Percentiles rank a stretch among this genome's conserved stretches.
These are phyloP conservation scores for Diutina scorzettiae DNA, from an alignment of 1,139 yeast species.

Conservation along the genomic window DNA sequence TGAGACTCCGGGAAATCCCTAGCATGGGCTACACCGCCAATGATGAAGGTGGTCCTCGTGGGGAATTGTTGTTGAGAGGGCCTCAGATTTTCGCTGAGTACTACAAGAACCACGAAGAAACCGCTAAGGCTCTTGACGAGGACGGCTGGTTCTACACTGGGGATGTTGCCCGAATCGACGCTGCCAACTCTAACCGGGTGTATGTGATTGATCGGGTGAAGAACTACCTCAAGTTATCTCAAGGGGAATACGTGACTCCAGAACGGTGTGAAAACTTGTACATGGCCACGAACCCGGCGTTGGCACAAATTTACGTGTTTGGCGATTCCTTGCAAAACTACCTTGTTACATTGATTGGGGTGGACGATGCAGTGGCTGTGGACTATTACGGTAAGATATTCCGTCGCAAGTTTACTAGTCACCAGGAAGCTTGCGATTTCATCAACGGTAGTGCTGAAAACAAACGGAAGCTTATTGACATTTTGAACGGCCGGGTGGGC, in stretches of 20 bases:
- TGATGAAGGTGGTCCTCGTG: conserved; percentile 11
- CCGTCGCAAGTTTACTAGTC: background rate
- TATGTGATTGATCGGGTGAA: conserved; percentile 63
- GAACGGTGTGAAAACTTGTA: conserved; percentile 64
- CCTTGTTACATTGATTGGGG: conserved; percentile 39
- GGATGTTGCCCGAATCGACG: conserved; percentile 50
- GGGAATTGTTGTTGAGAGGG: conserved; percentile 55
- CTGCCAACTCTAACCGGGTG: conserved; percentile 29
- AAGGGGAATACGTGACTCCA: conserved; percentile 75
- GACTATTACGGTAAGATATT: background rate
- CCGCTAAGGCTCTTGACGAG: conserved; percentile 38
- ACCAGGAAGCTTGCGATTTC: background rate
- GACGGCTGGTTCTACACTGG: conserved; percentile 77
- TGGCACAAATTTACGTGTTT: conserved; percentile 16
- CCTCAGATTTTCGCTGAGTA: conserved; percentile 53
- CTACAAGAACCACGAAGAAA: conserved; percentile 44
- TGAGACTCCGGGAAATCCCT: conserved; percentile 19
- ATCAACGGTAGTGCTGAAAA: conserved; percentile 11
- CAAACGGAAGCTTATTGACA: conserved; percentile 15
- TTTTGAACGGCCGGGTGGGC: conserved; percentile 18
- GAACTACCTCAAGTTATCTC: conserved; percentile 70
- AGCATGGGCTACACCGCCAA: conserved; percentile 7
- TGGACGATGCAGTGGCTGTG: conserved; percentile 18
- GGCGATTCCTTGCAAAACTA: conserved; percentile 40
- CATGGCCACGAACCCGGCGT: conserved; percentile 16